phyloP scores from a whole-genome alignment of 306 rosid genomes.

The Gynostemma pentaphyllum region DNA sequence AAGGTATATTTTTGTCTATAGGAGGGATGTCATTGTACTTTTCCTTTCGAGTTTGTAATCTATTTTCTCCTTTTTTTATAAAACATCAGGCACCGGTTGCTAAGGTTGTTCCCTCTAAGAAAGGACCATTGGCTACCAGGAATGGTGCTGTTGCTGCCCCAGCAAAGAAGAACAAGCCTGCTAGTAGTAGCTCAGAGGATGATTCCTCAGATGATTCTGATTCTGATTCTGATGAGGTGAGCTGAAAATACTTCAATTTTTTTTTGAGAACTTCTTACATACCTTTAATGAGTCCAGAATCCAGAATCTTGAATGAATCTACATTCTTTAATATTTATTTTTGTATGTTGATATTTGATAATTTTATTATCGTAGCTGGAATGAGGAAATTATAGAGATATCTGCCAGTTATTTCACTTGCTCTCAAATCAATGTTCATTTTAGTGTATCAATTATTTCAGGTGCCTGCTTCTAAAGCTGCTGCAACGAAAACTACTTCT shows the following conservation, averaged over 20 bases:
- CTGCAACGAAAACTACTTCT: constrained; percentile 23
- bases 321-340: neutral
- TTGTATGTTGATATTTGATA: neutral
- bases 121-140: constrained; percentile 16
- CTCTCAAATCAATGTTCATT: neutral
- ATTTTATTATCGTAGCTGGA: neutral
- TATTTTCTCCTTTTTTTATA: neutral
- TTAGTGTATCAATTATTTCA: neutral
- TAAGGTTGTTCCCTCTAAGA: constrained; percentile 22
- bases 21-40: neutral
- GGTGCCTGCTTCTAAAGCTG: constrained; percentile 28
- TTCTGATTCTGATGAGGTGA: constrained; percentile 2
- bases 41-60: neutral
- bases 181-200: neutral
- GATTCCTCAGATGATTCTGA: constrained; percentile 3
- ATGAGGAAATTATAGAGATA: too few species aligned
- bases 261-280: too few species aligned
- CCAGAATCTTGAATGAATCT: neutral
- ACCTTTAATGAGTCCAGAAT: too few species aligned
- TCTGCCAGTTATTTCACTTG: neutral
- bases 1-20: neutral
- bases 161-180: constrained; percentile 20
- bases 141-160: constrained; percentile 20
- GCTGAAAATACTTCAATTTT: neutral
- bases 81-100: constrained; percentile 25